phyloP scores from a whole-genome alignment of 345 rosid species.

The Populus deltoides region DNA sequence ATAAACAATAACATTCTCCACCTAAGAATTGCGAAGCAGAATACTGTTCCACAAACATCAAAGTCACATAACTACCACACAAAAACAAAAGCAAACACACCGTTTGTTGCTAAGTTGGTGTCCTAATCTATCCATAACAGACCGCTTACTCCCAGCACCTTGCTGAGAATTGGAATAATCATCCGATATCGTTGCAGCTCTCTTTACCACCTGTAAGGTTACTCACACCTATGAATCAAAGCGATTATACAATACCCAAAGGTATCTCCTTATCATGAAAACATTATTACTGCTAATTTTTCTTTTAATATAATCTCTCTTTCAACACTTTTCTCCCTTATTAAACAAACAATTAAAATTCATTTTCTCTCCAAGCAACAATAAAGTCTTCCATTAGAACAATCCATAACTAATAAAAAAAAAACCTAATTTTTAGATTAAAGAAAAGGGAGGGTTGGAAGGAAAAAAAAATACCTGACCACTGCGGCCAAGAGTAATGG shows the following conservation, averaged over 20 bases:
- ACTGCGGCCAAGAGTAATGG: slow-evolving; percentile 78
- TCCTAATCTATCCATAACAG: slow-evolving; percentile 79
- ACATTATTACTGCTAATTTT: not conserved
- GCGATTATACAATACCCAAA: not conserved
- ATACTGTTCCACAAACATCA: not conserved
- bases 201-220: slow-evolving; percentile 71
- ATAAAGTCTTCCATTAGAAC: not conserved
- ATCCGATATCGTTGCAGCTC: slow-evolving; percentile 45
- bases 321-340: not conserved
- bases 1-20: slow-evolving; percentile 3
- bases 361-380: not conserved
- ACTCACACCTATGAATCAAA: slow-evolving; percentile 2
- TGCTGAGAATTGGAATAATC: slow-evolving; percentile 36
- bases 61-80: not conserved
- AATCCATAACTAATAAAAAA: not conserved
- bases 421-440: not conserved
- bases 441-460: not conserved
- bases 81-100: slow-evolving; percentile 32
- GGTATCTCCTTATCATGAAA: not conserved
- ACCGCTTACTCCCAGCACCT: slow-evolving; percentile 62
- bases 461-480: slow-evolving; percentile 57
- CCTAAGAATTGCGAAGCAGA: not conserved
- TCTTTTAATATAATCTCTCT: not conserved
- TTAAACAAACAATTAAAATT: not conserved
- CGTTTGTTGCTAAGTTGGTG: slow-evolving; percentile 49